Evolutionary conservation across 2,329 filamentous ascomycete genomes (phyloP).

Genomic region (Dothistroma pini): DNA sequence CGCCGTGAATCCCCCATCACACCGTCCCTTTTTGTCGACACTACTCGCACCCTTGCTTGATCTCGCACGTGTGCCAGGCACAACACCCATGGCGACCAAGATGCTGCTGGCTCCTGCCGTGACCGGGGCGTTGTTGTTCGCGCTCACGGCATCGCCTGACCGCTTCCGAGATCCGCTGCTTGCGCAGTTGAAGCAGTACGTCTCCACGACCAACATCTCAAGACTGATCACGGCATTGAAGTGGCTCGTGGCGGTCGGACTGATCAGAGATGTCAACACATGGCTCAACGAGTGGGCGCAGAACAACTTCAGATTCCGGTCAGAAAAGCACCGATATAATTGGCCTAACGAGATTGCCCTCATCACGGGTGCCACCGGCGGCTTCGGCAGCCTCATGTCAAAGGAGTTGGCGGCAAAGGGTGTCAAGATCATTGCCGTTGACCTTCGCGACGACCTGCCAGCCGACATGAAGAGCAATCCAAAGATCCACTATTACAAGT

Average conservation of each 20-base stretch:
- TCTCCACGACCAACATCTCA: slow-evolving; percentile 29
- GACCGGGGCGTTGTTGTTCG: slow-evolving; percentile 30
- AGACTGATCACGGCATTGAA: slow-evolving; percentile 29
- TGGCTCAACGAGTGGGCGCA: slow-evolving; percentile 29
- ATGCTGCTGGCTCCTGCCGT: slow-evolving; percentile 27
- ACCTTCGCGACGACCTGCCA: slow-evolving; percentile 36
- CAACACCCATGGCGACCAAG: slow-evolving; percentile 12
- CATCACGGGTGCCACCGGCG: slow-evolving; percentile 35
- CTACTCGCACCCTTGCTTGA: background rate
- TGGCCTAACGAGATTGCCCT: slow-evolving; percentile 38
- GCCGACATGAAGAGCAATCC: slow-evolving; percentile 32
- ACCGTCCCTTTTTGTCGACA: background rate
- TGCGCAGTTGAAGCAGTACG: slow-evolving; percentile 26
- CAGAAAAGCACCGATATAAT: slow-evolving; percentile 35
- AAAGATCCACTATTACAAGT: slow-evolving; percentile 39
- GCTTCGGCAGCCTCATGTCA: slow-evolving; percentile 39
- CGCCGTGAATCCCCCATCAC: background rate
- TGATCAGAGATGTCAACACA: slow-evolving; percentile 28
- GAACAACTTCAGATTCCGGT: slow-evolving; percentile 39
- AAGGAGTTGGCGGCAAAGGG: slow-evolving; percentile 36
- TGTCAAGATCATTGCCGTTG: slow-evolving; percentile 39
- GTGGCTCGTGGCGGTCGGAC: slow-evolving; percentile 33
- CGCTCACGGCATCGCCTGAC: slow-evolving; percentile 30
- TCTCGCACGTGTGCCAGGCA: slow-evolving; percentile 5
- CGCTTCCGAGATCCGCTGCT: slow-evolving; percentile 30